Conservation (phyloP, 306 rosid genomes). For the Prunus mira region DNA sequence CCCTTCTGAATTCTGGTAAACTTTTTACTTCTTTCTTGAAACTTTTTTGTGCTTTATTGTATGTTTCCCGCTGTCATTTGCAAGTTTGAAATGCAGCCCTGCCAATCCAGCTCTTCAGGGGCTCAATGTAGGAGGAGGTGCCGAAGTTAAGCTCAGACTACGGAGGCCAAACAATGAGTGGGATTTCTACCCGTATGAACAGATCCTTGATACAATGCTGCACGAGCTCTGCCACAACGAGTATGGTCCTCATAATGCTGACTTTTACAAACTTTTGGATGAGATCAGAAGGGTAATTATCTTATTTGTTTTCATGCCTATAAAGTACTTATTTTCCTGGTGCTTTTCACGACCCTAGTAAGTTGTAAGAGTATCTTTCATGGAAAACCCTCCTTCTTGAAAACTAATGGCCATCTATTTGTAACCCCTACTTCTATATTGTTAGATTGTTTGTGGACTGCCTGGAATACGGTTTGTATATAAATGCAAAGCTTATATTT, state of each 20-base stretch:
- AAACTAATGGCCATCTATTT: too few relatives aligned
- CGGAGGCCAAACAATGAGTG: conserved; percentile 47
- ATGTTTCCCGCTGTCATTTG: conserved; percentile 8
- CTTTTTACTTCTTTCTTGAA: not conserved
- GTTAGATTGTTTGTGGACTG: not conserved
- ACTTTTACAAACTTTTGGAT: conserved; percentile 54
- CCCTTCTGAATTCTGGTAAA: conserved; percentile 59
- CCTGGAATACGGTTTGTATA: not conserved
- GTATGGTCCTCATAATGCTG: conserved; percentile 52
- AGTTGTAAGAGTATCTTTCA: not conserved
- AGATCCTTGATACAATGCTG: conserved; percentile 59
- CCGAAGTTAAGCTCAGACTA: conserved; percentile 51
- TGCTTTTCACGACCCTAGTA: not conserved
- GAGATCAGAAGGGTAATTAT: conserved; percentile 53
- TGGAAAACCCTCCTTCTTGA: not conserved
- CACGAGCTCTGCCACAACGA: conserved; percentile 65
- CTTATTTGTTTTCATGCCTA: not conserved
- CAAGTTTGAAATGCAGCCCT: conserved; percentile 42
- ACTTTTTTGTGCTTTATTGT: not conserved
- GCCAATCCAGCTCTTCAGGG: conserved; percentile 52
- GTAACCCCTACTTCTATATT: not conserved
- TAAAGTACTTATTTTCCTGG: not conserved
- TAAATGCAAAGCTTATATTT: not conserved
- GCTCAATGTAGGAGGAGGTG: conserved; percentile 53
- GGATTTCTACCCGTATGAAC: conserved; percentile 60